Evolutionary conservation across 257 asterid genomes (phyloP).

Genomic region (Echites panduratus): DNA sequence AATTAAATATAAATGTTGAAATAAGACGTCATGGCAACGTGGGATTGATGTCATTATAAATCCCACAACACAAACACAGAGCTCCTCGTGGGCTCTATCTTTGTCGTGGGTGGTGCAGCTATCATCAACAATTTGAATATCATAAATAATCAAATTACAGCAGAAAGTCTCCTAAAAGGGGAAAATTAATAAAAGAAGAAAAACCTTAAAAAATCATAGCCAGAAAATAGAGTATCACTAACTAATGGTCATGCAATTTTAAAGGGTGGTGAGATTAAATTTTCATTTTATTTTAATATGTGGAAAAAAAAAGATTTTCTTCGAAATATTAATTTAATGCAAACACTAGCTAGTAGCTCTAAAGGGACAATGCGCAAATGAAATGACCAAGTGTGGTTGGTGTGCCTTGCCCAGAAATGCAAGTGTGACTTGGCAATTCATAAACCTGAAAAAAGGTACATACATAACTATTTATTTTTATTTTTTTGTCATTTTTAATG

Average conservation of each 20-base stretch:
- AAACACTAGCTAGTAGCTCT: too few species aligned
- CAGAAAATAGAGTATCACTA: not conserved
- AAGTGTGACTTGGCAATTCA: too few species aligned
- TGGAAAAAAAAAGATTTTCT: too few species aligned
- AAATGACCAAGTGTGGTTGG: too few species aligned
- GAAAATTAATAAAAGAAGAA: not conserved
- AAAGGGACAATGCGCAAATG: too few species aligned
- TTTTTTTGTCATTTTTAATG: too few species aligned
- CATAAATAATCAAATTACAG: not conserved
- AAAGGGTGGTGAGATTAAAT: not conserved
- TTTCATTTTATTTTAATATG: too few species aligned
- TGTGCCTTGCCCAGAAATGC: too few species aligned
- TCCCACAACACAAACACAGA: conserved; percentile 35
- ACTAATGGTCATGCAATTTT: not conserved
- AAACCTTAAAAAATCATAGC: not conserved
- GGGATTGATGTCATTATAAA: conserved; percentile 62
- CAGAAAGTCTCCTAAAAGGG: not conserved
- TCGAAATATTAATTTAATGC: too few species aligned
- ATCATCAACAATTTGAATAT: conserved; percentile 51
- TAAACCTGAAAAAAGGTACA: too few species aligned
- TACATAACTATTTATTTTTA: too few species aligned
- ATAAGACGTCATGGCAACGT: conserved; percentile 65
- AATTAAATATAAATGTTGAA: not conserved
- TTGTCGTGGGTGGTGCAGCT: conserved; percentile 45
- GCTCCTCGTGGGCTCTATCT: conserved; percentile 23